phyloP scores from a whole-genome alignment of 192 early-diverging fungal species.

The Ambispora gerdemannii region DNA sequence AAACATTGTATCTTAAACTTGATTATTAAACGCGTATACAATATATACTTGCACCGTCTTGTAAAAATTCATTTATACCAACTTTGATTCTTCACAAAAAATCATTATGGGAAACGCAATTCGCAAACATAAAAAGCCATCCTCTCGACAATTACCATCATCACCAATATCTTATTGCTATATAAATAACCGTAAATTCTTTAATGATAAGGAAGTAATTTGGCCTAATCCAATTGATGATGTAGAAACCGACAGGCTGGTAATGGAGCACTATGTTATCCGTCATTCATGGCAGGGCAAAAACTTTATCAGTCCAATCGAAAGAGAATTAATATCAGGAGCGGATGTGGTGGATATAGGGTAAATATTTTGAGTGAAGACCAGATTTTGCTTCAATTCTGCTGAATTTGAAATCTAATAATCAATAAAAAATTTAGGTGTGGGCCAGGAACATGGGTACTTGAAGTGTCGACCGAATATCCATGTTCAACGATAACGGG shows the following conservation, averaged over 20 bases:
- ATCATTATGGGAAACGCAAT: too few species aligned
- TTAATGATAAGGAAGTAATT: background rate
- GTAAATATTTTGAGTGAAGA: too few species aligned
- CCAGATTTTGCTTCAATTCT: too few species aligned
- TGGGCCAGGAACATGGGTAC: background rate
- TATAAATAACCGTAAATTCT: background rate
- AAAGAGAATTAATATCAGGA: background rate
- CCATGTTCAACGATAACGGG: background rate
- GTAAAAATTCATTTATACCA: too few species aligned
- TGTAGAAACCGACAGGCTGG: background rate
- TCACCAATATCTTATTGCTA: too few species aligned
- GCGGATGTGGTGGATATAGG: background rate
- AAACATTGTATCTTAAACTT: too few species aligned
- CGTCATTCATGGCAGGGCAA: background rate
- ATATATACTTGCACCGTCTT: too few species aligned
- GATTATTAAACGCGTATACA: too few species aligned
- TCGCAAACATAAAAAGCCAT: too few species aligned
- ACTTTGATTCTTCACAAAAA: too few species aligned
- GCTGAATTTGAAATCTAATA: background rate
- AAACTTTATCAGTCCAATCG: background rate
- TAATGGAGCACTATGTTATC: background rate
- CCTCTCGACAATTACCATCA: too few species aligned
- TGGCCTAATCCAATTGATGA: background rate
- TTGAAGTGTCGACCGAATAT: background rate
- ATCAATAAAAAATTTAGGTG: background rate